Evolutionary conservation across 2,329 filamentous ascomycete species (phyloP).

Genomic region (Colletotrichum lini): DNA sequence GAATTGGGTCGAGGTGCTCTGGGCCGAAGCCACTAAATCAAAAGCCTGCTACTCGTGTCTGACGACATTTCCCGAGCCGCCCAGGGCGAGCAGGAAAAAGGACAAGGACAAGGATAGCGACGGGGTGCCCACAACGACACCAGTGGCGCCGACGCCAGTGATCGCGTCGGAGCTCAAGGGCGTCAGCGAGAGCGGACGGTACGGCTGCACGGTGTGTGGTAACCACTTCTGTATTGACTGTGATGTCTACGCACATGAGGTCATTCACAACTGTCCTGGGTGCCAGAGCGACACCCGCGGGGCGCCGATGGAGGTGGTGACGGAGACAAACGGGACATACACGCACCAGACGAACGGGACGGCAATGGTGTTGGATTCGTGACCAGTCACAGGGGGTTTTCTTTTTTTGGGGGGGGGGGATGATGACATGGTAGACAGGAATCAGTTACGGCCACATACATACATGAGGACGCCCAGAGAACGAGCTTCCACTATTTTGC

Average conservation of each 20-base stretch:
- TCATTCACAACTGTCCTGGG: conserved; percentile 95
- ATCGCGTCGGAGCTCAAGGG: conserved; percentile 63
- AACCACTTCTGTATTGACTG: conserved; percentile 99
- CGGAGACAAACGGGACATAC: conserved; percentile 50
- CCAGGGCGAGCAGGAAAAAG: conserved; percentile 46
- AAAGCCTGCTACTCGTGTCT: conserved; percentile 85
- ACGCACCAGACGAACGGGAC: conserved; percentile 51
- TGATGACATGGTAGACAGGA: neutral
- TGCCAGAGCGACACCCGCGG: conserved; percentile 74
- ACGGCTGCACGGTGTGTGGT: conserved; percentile 88
- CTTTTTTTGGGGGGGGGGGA: too few species aligned
- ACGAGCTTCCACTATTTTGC: neutral
- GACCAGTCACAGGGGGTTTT: conserved; percentile 4
- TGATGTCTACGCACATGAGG: conserved; percentile 94
- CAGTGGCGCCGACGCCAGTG: conserved; percentile 42
- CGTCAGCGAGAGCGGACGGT: conserved; percentile 88
- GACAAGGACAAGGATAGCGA: conserved; percentile 42
- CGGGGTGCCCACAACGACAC: conserved; percentile 37
- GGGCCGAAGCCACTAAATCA: conserved; percentile 76
- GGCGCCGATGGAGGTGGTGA: conserved; percentile 41
- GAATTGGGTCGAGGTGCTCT: conserved; percentile 93
- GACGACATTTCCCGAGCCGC: conserved; percentile 74
- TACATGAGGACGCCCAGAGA: neutral
- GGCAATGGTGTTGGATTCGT: conserved; percentile 61
- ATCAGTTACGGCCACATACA: neutral